Evolutionary conservation across 306 rosid genomes (phyloP), one percentile per base, ranked within the genome.

Genomic region (Inga laurina): DNA sequence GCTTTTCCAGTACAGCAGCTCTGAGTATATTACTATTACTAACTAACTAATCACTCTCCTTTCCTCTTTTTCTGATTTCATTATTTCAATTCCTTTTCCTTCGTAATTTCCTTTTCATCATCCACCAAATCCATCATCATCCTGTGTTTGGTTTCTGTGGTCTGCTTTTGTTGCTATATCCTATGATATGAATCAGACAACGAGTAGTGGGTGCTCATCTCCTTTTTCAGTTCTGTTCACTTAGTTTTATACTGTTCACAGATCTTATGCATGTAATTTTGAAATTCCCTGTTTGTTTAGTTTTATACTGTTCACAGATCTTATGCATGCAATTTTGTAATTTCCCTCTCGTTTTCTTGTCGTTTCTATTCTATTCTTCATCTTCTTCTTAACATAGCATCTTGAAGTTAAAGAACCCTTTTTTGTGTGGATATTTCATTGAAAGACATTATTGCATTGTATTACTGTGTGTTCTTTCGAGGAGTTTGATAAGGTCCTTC

Each of bases 1-100:
- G 84, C 92, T 94, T 88, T 94, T 82, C 65, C 91, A 94, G 82
- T 94, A 87, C 82, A 90, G 93, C 85, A 91, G 89, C 88, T 70
- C 88, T 0, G 93, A 94, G 96, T 52, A 51, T 51, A 52, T 19
- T 18, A 1, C n/a, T 52, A 52, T 7, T 18, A 5, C n/a, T 3
- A 16, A 14, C 13, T 49, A 49, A 3, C 34, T 44, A 27, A 62
- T 27, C 39, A 75, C 21, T 46, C 66, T 45, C 72, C 21, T 46
- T 75, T 27, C 21, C 27, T 18, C 3, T 73, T 8, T 13, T 76
- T 21, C 34, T 44, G 30, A n/a, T n/a, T 57, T 14, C 54, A 49
- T 14, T 49, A 49, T 14, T 49, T 22, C 57, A 3, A 2, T 32
- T 18, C 22, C 8, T 4, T 11, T 61, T 61, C 68, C 68, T 18